These are phyloP conservation scores for Leishmania arabica DNA, from an alignment of 208 protist species.

Conservation along the genomic window DNA sequence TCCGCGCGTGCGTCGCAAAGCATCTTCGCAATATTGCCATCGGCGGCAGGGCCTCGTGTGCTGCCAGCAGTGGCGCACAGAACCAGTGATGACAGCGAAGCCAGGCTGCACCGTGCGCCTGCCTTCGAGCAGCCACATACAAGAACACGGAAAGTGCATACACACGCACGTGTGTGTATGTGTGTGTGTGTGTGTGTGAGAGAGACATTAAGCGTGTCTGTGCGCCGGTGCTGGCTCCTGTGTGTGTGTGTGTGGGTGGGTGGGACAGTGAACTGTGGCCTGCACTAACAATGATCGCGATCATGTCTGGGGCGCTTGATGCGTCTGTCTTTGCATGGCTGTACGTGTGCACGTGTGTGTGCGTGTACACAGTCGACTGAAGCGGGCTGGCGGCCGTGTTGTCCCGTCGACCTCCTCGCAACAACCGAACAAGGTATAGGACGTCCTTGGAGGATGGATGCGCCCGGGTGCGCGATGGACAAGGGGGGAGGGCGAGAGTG, in stretches of 20 bases:
- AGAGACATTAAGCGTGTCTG: background rate
- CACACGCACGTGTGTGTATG: background rate
- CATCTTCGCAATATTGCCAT: slow-evolving; percentile 19
- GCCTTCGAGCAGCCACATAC: background rate
- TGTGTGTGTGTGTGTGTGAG: too few relatives aligned
- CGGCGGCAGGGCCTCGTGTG: background rate
- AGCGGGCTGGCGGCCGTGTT: background rate
- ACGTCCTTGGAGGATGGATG: background rate
- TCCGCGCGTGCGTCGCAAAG: slow-evolving; percentile 66
- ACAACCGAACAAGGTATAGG: background rate
- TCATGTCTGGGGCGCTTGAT: background rate
- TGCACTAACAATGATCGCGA: background rate
- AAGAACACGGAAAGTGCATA: background rate
- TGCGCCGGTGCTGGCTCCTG: background rate
- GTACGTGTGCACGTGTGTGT: background rate
- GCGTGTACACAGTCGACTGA: background rate
- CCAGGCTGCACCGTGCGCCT: background rate
- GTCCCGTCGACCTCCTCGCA: background rate
- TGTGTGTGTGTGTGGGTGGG: too few relatives aligned
- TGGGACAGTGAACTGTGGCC: background rate
- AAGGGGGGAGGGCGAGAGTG: background rate
- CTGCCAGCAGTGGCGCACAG: background rate
- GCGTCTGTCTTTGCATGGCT: background rate
- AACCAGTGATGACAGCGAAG: background rate
- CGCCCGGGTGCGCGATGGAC: background rate